These are phyloP conservation scores for Neopestalotiopsis sp. DNA, from an alignment of 2,329 filamentous ascomycete species.

Conservation along the genomic window DNA sequence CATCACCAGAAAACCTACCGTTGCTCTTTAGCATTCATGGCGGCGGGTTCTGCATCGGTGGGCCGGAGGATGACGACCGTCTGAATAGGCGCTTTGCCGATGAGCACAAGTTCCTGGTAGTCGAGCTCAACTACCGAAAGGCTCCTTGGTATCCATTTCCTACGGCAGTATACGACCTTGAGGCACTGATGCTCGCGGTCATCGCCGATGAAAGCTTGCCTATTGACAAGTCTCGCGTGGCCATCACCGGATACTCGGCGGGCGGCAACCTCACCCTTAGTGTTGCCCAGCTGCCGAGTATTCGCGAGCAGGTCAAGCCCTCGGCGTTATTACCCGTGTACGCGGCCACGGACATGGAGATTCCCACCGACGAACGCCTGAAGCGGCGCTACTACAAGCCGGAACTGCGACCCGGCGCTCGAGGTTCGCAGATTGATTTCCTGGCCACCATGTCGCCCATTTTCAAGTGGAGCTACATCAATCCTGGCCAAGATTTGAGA, in stretches of 20 bases:
- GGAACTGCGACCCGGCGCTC: constrained; percentile 29
- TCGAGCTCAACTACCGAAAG: constrained; percentile 49
- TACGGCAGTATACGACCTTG: constrained; percentile 43
- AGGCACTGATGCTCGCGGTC: constrained; percentile 42
- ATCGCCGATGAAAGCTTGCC: constrained; percentile 45
- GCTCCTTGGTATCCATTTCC: constrained; percentile 46
- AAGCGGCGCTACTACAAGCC: constrained; percentile 42
- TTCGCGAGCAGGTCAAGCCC: constrained; percentile 38
- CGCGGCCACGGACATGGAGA: constrained; percentile 46
- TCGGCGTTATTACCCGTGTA: constrained; percentile 40
- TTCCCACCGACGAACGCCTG: constrained; percentile 34
- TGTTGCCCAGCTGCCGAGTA: constrained; percentile 41
- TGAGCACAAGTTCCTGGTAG: constrained; percentile 44
- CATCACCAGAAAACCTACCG: constrained; percentile 34
- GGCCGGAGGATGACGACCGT: constrained; percentile 42
- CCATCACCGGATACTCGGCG: constrained; percentile 49
- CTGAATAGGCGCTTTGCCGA: constrained; percentile 44
- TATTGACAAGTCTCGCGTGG: constrained; percentile 43
- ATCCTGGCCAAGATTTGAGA: constrained; percentile 34
- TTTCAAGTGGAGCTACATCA: constrained; percentile 49
- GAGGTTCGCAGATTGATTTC: constrained; percentile 31
- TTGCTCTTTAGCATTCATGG: constrained; percentile 50
- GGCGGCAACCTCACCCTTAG: constrained; percentile 48
- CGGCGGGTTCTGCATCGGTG: constrained; percentile 46
- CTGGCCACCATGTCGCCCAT: constrained; percentile 32